Percentiles rank a stretch among this genome's conserved stretches.
Conservation (phyloP, 306 rosid genomes). For the Astragalus membranaceus region DNA sequence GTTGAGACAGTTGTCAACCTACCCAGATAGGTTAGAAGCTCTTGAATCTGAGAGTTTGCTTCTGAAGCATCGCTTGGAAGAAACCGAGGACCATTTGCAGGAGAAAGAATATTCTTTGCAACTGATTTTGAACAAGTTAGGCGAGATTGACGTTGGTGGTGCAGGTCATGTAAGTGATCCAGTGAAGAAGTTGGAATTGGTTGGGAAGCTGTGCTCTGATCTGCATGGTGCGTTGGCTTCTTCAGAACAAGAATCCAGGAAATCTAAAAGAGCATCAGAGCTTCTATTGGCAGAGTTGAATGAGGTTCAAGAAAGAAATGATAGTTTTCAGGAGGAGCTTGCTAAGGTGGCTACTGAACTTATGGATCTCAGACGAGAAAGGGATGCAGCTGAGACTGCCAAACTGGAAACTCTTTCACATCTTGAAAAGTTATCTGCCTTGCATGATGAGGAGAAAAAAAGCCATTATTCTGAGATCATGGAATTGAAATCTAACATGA, state of each 20-base stretch:
- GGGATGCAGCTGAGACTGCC: conserved; percentile 59
- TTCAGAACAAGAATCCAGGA: conserved; percentile 70
- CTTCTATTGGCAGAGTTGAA: conserved; percentile 89
- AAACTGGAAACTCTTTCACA: conserved; percentile 61
- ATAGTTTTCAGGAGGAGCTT: conserved; percentile 82
- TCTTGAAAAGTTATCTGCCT: conserved; percentile 55
- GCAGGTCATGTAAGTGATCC: conserved; percentile 50
- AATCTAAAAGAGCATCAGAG: conserved; percentile 86
- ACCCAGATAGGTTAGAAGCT: conserved; percentile 55
- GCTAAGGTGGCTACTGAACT: conserved; percentile 55
- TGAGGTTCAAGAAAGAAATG: conserved; percentile 98
- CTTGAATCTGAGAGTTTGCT: conserved; percentile 60
- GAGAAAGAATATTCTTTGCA: conserved; percentile 54
- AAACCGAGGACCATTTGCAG: conserved; percentile 52
- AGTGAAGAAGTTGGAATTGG: conserved; percentile 52
- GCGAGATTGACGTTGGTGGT: conserved; percentile 52
- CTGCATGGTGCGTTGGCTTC: conserved; percentile 38
- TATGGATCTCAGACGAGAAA: conserved; percentile 52
- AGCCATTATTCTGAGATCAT: conserved; percentile 50
- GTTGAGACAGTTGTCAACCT: conserved; percentile 44
- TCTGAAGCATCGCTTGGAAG: conserved; percentile 55
- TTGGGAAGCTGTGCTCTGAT: conserved; percentile 53
- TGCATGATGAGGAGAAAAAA: conserved; percentile 46
- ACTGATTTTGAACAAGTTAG: conserved; percentile 45
- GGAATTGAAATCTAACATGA: conserved; percentile 56